Evolutionary conservation across 1,284 basidiomycete genomes (phyloP).

Genomic region (Tilletia indica): DNA sequence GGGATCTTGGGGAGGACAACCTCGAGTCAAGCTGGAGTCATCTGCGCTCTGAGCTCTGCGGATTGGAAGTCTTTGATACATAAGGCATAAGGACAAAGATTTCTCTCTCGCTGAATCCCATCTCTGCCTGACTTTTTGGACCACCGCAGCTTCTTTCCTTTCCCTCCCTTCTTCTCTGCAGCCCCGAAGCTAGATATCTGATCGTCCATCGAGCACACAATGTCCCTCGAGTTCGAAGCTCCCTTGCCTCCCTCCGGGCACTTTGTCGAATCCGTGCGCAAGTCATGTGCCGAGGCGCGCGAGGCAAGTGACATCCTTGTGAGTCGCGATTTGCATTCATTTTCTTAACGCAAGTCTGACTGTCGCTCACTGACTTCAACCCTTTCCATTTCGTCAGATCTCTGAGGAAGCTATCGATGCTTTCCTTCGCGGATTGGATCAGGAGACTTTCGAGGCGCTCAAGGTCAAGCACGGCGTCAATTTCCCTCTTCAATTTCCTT

Average conservation of each 20-base stretch:
- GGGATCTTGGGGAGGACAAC: no score
- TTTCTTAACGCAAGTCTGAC: neutral
- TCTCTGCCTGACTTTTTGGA: no score
- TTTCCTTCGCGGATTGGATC: constrained; percentile 31
- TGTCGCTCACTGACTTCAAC: neutral
- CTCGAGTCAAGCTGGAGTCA: no score
- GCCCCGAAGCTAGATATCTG: no score
- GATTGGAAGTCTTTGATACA: no score
- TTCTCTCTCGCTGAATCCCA: no score
- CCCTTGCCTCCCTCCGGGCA: neutral
- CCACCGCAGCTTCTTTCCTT: no score
- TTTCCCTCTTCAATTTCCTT: constrained; percentile 44
- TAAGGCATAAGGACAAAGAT: no score
- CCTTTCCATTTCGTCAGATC: constrained; percentile 11
- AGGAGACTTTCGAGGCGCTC: constrained; percentile 24
- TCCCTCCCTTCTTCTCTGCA: no score
- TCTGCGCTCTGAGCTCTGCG: no score
- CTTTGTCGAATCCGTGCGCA: constrained; percentile 25
- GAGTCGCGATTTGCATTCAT: neutral
- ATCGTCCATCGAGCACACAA: neutral
- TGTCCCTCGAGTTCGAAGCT: constrained; percentile 18
- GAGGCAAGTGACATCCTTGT: constrained; percentile 17
- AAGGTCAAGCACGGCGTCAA: constrained; percentile 39
- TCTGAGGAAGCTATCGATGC: constrained; percentile 28
- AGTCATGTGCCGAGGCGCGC: constrained; percentile 23